Evolutionary conservation across 164 flowering plant genomes (phyloP).

Genomic region (Liriodendron chinense): DNA sequence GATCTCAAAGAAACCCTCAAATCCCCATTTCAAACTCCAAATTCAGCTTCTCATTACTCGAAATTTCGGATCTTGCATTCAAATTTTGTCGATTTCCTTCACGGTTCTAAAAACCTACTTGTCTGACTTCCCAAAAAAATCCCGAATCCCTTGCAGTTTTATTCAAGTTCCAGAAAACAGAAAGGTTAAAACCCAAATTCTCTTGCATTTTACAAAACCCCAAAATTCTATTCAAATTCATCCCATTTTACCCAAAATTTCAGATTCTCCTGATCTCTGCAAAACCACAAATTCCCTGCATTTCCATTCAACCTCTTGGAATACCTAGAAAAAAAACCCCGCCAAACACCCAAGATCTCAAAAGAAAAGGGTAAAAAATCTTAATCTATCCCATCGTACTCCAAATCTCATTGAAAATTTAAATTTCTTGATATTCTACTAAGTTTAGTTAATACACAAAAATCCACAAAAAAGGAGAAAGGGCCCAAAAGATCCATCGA

Average conservation of each 20-base stretch:
- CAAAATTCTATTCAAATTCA: too few species aligned
- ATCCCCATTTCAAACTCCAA: not conserved
- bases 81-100: not conserved
- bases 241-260: not conserved
- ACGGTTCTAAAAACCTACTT: not conserved
- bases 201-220: not conserved
- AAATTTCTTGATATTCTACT: not conserved
- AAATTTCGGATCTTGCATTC: not conserved
- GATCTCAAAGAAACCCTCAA: not conserved
- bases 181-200: not conserved
- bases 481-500: not conserved
- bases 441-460: not conserved
- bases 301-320: not conserved
- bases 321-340: not conserved
- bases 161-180: not conserved
- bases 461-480: not conserved
- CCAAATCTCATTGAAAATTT: not conserved
- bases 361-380: not conserved
- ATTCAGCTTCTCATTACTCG: not conserved
- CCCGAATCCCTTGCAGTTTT: not conserved
- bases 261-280: not conserved
- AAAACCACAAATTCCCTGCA: not conserved
- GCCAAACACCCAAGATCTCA: too few species aligned
- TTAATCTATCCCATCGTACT: not conserved
- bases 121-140: not conserved